These are phyloP conservation scores for Diospyros lotus DNA, from an alignment of 148 eudicot genomes.

Conservation along the genomic window DNA sequence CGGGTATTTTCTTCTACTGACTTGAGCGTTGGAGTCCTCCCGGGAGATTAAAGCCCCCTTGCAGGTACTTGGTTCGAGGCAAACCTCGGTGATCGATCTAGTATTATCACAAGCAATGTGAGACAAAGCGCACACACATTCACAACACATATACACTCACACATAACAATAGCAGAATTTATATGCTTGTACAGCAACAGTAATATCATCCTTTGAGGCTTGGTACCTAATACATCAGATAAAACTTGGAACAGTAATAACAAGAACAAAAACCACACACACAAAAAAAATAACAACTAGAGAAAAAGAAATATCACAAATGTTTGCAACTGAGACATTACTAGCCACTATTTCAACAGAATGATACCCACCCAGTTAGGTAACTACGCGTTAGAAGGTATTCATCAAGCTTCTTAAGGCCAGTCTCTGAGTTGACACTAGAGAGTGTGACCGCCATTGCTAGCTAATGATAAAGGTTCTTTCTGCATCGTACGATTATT, in stretches of 20 bases:
- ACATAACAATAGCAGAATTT: no score
- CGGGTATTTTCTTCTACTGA: no score
- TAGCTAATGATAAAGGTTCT: neutral
- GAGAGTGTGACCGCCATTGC: conserved; percentile 66
- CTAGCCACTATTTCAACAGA: neutral
- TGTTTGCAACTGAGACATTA: neutral
- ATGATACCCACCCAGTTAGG: conserved; percentile 57
- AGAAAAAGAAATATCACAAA: neutral
- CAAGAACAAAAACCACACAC: neutral
- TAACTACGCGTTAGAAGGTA: conserved; percentile 79
- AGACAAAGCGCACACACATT: no score
- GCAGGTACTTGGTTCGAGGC: no score
- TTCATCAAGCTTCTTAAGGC: conserved; percentile 83
- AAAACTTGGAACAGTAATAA: neutral
- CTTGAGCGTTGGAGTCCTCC: no score
- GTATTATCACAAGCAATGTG: no score
- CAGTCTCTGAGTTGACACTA: conserved; percentile 51
- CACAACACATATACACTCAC: no score
- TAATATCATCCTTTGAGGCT: conserved; percentile 89
- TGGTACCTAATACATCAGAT: conserved; percentile 43
- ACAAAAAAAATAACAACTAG: neutral
- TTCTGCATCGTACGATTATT: neutral
- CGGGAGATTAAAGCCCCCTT: no score
- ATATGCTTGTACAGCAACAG: neutral
- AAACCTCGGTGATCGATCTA: no score